phyloP scores from a whole-genome alignment of 1,284 basidiomycete genomes.

The Naganishia sp. region DNA sequence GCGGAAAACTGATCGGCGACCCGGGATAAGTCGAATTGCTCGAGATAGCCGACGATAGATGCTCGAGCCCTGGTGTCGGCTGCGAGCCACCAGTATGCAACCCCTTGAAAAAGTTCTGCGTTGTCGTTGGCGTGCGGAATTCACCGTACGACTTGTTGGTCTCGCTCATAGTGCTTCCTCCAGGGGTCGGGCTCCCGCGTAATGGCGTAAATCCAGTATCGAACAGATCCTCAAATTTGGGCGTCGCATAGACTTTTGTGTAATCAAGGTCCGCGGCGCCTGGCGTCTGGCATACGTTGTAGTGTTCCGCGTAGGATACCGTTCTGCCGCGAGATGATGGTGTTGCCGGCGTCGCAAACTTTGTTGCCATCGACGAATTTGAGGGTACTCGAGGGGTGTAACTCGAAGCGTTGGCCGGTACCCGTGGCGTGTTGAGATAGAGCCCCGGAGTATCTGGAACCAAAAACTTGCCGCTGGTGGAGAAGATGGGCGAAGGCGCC shows the following conservation, averaged over 20 bases:
- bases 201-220: constrained; percentile 30
- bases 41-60: constrained; percentile 26
- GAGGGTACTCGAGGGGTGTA: constrained; percentile 24
- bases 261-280: constrained; percentile 32
- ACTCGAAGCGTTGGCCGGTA: constrained; percentile 21
- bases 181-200: constrained; percentile 15
- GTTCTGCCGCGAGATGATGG: constrained; percentile 24
- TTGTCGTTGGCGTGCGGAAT: constrained; percentile 32
- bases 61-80: constrained; percentile 25
- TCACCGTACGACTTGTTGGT: constrained; percentile 8
- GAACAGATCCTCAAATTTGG: constrained; percentile 35
- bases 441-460: constrained; percentile 28
- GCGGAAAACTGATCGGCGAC: constrained; percentile 21
- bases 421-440: constrained; percentile 19
- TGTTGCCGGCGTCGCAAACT: constrained; percentile 29
- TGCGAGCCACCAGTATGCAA: constrained; percentile 29
- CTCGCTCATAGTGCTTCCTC: constrained; percentile 9
- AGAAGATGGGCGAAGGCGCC: constrained; percentile 34
- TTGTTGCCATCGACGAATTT: constrained; percentile 6
- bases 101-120: constrained; percentile 32
- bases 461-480: constrained; percentile 28
- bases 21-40: constrained; percentile 21
- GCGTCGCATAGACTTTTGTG: constrained; percentile 34
- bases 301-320: constrained; percentile 34
- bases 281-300: constrained; percentile 34